phyloP scores from a whole-genome alignment of 805 yeast genomes.

The Yarrowia sp. region DNA sequence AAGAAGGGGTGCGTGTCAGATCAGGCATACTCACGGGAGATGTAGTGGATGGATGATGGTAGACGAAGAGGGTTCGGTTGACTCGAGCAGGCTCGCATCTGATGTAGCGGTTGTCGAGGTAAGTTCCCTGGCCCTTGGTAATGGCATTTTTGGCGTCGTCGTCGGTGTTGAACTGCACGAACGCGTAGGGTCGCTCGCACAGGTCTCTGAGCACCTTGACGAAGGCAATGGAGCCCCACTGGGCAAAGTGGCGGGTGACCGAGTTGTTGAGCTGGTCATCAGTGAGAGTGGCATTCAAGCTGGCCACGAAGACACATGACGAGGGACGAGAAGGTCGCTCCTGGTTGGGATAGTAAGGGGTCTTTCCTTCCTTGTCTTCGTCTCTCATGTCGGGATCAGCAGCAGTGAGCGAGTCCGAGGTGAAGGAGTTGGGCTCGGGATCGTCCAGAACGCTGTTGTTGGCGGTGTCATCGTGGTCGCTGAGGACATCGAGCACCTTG shows the following conservation, averaged over 20 bases:
- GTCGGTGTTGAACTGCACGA: constrained; percentile 82
- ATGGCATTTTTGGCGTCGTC: constrained; percentile 74
- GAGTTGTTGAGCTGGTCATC: constrained; percentile 77
- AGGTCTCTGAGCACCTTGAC: constrained; percentile 87
- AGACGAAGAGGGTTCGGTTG: constrained; percentile 73
- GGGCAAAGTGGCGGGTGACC: constrained; percentile 68
- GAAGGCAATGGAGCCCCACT: constrained; percentile 50
- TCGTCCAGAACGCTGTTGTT: constrained; percentile 21
- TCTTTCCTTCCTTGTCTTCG: background rate
- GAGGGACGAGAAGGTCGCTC: constrained; percentile 61
- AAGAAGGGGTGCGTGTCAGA: background rate
- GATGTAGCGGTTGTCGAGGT: constrained; percentile 74
- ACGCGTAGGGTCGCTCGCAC: constrained; percentile 86
- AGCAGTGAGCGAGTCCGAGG: constrained; percentile 37
- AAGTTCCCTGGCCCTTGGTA: constrained; percentile 68
- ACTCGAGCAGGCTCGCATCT: constrained; percentile 93
- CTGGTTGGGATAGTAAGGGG: constrained; percentile 37
- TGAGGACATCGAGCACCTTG: constrained; percentile 32
- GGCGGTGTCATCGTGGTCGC: constrained; percentile 24
- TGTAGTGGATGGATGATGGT: constrained; percentile 9
- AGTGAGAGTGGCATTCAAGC: constrained; percentile 66
- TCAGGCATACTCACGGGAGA: constrained; percentile 15
- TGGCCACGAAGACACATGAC: constrained; percentile 88
- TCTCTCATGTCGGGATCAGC: constrained; percentile 19
- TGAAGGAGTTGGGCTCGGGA: constrained; percentile 34